A percentile compares a stretch with the other conserved stretches of the same genome.
Conservation (phyloP, 495 filamentous ascomycete species). For the Daldinia grandis region DNA sequence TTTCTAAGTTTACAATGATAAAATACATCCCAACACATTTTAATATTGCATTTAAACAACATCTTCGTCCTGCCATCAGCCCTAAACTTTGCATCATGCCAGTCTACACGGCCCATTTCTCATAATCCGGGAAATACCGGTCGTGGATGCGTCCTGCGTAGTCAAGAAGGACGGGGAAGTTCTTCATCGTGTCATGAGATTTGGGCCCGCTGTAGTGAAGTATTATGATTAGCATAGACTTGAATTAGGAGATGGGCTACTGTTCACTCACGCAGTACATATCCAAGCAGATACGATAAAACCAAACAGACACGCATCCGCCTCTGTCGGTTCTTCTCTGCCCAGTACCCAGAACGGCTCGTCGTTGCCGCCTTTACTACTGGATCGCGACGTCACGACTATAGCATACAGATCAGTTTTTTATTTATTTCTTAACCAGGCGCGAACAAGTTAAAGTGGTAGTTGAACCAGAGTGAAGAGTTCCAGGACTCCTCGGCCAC, state of each 20-base stretch:
- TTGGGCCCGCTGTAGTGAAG: constrained; percentile 54
- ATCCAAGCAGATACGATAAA: constrained; percentile 62
- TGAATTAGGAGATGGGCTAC: neutral
- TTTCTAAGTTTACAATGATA: no score
- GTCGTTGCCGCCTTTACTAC: constrained; percentile 9
- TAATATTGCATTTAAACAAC: no score
- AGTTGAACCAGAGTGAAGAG: neutral
- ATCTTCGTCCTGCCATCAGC: no score
- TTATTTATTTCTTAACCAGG: neutral
- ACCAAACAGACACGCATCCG: constrained; percentile 64
- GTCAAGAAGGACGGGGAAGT: constrained; percentile 60
- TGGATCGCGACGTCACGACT: constrained; percentile 27
- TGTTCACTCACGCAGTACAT: constrained; percentile 60
- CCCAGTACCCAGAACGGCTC: constrained; percentile 67
- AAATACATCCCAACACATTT: no score
- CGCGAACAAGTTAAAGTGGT: neutral
- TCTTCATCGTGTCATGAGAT: constrained; percentile 52
- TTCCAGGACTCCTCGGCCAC: neutral
- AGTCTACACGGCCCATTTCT: constrained; percentile 21
- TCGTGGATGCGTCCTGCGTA: constrained; percentile 67
- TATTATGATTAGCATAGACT: neutral
- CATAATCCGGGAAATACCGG: constrained; percentile 68
- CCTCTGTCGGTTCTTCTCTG: constrained; percentile 62
- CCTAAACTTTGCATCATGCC: no score
- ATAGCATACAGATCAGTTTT: neutral